phyloP scores from a whole-genome alignment of 352 stramenopile species.

The Globisporangium alternatum region DNA sequence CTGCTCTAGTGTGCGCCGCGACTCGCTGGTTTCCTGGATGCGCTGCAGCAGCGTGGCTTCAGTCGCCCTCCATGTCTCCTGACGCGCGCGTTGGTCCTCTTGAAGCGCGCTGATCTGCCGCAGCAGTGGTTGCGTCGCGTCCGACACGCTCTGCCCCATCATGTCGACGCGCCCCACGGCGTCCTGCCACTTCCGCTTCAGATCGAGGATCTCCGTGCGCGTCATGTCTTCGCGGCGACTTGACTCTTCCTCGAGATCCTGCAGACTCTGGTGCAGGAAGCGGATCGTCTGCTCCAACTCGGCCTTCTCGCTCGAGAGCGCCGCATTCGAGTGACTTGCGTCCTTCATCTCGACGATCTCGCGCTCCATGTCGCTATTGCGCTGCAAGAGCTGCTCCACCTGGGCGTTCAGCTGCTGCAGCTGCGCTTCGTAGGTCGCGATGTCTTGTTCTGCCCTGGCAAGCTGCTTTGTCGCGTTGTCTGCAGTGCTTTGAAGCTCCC shows the following conservation, averaged over 20 bases:
- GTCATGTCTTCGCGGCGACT: slow-evolving; percentile 59
- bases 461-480: slow-evolving; percentile 29
- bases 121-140: slow-evolving; percentile 73
- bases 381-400: slow-evolving; percentile 26
- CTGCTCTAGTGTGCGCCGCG: slow-evolving; percentile 31
- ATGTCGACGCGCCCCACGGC: slow-evolving; percentile 63
- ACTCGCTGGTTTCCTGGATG: slow-evolving; percentile 36
- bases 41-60: slow-evolving; percentile 42
- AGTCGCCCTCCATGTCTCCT: slow-evolving; percentile 55
- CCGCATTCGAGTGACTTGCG: slow-evolving; percentile 43
- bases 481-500: slow-evolving; percentile 19
- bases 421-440: slow-evolving; percentile 17
- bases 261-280: slow-evolving; percentile 57
- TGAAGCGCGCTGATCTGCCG: slow-evolving; percentile 69
- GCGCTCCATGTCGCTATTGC: slow-evolving; percentile 33
- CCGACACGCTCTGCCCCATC: slow-evolving; percentile 61
- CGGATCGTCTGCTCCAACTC: slow-evolving; percentile 62
- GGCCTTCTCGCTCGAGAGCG: slow-evolving; percentile 44
- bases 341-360: slow-evolving; percentile 42
- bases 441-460: slow-evolving; percentile 28
- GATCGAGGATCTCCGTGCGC: slow-evolving; percentile 43
- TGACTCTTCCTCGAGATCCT: slow-evolving; percentile 51
- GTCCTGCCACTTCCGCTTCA: slow-evolving; percentile 83
- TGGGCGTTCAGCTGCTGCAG: slow-evolving; percentile 24
- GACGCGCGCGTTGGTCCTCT: slow-evolving; percentile 55